Evolutionary conservation across 1,139 yeast species (phyloP).

Genomic region (Geotrichum reessii): DNA sequence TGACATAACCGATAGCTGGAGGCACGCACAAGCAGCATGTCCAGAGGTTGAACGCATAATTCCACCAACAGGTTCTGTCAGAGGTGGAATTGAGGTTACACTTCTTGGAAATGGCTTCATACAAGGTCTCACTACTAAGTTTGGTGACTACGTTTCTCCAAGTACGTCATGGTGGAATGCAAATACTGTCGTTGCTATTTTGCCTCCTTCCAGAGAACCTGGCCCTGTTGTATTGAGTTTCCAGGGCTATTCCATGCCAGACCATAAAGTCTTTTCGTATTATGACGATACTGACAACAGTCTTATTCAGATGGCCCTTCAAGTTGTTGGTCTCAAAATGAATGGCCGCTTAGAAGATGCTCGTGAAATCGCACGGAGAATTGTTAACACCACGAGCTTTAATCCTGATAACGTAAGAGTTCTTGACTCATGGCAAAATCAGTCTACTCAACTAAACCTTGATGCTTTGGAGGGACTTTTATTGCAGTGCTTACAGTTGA

Average conservation of each 20-base stretch:
- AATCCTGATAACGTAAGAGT: conserved; percentile 10
- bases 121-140: conserved; percentile 72
- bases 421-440: conserved; percentile 5
- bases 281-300: conserved; percentile 91
- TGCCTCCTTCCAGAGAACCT: conserved; percentile 80
- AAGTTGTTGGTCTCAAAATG: conserved; percentile 88
- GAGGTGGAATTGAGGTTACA: conserved; percentile 92
- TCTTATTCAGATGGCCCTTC: conserved; percentile 80
- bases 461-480: conserved; percentile 56
- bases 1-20: conserved; percentile 1
- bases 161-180: conserved; percentile 94
- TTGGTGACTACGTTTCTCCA: conserved; percentile 74
- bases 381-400: conserved; percentile 41
- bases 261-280: conserved; percentile 65
- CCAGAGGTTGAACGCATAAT: conserved; percentile 75
- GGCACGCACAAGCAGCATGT: conserved; percentile 16
- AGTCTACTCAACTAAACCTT: conserved; percentile 27
- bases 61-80: conserved; percentile 86
- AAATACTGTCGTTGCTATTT: conserved; percentile 76
- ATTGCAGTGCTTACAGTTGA: conserved; percentile 58
- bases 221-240: conserved; percentile 87
- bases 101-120: conserved; percentile 76
- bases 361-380: conserved; percentile 74
- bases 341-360: conserved; percentile 89
- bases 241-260: conserved; percentile 39